These are phyloP conservation scores for Fusarium albidum DNA, from an alignment of 2,329 filamentous ascomycete genomes.

Conservation along the genomic window DNA sequence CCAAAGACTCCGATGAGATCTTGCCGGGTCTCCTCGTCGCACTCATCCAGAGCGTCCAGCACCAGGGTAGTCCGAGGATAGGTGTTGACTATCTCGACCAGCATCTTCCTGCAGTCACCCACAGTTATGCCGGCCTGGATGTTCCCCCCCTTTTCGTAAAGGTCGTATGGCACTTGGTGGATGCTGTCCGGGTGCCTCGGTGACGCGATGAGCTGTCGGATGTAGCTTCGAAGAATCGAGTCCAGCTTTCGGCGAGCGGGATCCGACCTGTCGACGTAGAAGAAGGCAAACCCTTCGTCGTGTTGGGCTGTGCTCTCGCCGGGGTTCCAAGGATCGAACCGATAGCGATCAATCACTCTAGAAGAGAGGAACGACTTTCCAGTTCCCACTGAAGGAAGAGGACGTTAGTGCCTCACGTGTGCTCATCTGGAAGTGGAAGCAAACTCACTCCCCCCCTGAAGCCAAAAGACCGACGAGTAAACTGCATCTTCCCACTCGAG, in stretches of 20 bases:
- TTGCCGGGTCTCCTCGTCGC: not conserved
- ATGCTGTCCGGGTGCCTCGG: not conserved
- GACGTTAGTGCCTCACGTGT: not conserved
- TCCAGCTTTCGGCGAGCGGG: not conserved
- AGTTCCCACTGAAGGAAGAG: not conserved
- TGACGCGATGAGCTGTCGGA: conserved; percentile 1
- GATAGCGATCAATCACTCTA: conserved; percentile 9
- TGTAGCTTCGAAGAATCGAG: conserved; percentile 2
- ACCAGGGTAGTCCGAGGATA: conserved; percentile 3
- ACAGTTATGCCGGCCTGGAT: not conserved
- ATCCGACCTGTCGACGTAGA: conserved; percentile 1
- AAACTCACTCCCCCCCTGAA: conserved; percentile 3
- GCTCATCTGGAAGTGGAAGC: too few relatives aligned
- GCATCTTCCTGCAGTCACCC: not conserved
- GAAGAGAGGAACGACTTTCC: conserved; percentile 10
- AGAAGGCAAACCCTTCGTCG: conserved; percentile 9
- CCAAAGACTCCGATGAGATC: not conserved
- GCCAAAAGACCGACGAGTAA: conserved; percentile 3
- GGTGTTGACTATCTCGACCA: not conserved
- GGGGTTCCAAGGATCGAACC: not conserved
- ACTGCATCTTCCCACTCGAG: not conserved
- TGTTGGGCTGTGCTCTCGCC: not conserved
- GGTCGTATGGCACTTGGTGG: not conserved
- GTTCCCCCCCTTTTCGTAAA: not conserved
- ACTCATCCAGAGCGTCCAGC: conserved; percentile 8